Percentiles rank a stretch among this genome's conserved stretches.
These are phyloP conservation scores for Flagelloscypha sp. DNA, from an alignment of 768 basidiomycete species.

Conservation along the genomic window DNA sequence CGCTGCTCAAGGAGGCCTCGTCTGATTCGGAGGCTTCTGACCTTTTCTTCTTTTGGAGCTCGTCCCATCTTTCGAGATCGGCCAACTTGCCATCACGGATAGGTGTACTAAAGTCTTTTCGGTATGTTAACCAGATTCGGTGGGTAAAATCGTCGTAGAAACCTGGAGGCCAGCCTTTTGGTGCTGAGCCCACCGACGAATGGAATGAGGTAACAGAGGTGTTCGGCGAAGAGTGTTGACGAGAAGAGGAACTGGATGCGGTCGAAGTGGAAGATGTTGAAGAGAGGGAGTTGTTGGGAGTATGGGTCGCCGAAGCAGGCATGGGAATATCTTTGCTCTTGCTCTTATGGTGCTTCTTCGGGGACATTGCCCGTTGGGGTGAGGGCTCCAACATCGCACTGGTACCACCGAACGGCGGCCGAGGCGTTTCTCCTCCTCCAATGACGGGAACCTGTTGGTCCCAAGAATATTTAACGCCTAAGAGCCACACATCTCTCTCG, in stretches of 20 bases:
- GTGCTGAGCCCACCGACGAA: conserved; percentile 23
- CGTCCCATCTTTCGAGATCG: conserved; percentile 21
- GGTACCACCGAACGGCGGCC: too few relatives aligned
- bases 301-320: conserved; percentile 21
- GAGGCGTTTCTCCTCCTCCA: too few relatives aligned
- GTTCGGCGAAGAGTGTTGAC: conserved; percentile 9
- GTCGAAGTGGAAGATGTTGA: conserved; percentile 25
- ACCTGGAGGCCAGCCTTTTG: conserved; percentile 61
- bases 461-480: too few relatives aligned
- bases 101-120: conserved; percentile 67
- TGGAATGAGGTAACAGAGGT: conserved; percentile 7
- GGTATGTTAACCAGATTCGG: conserved; percentile 87
- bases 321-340: too few relatives aligned
- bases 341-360: too few relatives aligned
- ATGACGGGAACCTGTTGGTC: too few relatives aligned
- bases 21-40: conserved; percentile 8
- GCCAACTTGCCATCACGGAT: conserved; percentile 55
- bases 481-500: too few relatives aligned
- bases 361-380: too few relatives aligned
- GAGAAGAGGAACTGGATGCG: conserved; percentile 14
- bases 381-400: too few relatives aligned
- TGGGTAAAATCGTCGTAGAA: conserved; percentile 90
- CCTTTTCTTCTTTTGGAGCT: conserved; percentile 9
- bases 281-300: conserved; percentile 13
- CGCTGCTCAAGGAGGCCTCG: conserved; percentile 7